Evolutionary conservation across 169 alveolate species (phyloP).

Genomic region (Plasmodium cynomolgi): DNA sequence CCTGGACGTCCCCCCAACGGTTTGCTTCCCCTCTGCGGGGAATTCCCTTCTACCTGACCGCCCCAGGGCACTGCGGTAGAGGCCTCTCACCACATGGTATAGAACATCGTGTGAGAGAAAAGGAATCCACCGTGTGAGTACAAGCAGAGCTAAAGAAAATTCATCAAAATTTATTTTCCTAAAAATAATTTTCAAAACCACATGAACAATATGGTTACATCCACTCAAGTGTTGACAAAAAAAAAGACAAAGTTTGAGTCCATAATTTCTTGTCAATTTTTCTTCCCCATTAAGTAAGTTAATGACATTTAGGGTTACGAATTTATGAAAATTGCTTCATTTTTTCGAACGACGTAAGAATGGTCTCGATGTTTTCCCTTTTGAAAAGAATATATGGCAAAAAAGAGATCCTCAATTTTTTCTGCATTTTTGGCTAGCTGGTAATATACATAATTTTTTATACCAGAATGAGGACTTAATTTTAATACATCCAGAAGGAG

Average conservation of each 20-base stretch:
- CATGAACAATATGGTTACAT: constrained; percentile 9
- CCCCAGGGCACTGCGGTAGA: neutral
- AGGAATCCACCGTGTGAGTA: neutral
- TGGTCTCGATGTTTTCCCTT: constrained; percentile 44
- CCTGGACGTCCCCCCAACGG: neutral
- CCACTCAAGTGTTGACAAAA: constrained; percentile 10
- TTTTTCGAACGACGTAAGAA: constrained; percentile 15
- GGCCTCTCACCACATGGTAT: constrained; percentile 11
- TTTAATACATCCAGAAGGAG: constrained; percentile 30
- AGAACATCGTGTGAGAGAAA: constrained; percentile 43
- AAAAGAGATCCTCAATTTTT: neutral
- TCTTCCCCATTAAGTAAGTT: constrained; percentile 15
- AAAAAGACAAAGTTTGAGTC: constrained; percentile 10
- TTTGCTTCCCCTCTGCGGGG: neutral
- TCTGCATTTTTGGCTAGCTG: constrained; percentile 7
- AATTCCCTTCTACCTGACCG: neutral
- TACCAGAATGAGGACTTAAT: constrained; percentile 42
- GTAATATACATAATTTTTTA: constrained; percentile 27
- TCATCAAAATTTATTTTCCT: constrained; percentile 34
- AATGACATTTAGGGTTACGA: constrained; percentile 11
- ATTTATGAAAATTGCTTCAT: constrained; percentile 46
- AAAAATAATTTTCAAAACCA: neutral
- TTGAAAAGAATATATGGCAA: neutral
- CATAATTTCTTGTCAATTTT: neutral
- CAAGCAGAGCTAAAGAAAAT: constrained; percentile 1